phyloP scores from a whole-genome alignment of 2,329 filamentous ascomycete species.

The Mariannaea sp. region DNA sequence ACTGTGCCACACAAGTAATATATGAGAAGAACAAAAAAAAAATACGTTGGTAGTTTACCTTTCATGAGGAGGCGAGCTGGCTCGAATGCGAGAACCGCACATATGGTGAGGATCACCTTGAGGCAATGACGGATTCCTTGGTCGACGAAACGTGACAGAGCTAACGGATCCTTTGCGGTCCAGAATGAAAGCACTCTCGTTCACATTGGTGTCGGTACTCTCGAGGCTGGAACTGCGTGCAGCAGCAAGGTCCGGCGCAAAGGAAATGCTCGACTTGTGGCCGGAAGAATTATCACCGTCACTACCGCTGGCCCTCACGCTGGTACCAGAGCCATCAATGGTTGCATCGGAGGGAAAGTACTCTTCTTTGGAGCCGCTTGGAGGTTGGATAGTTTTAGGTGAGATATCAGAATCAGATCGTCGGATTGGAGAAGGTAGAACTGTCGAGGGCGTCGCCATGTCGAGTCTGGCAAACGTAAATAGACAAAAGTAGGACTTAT shows the following conservation, averaged over 20 bases:
- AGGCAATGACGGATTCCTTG: constrained; percentile 51
- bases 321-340: constrained; percentile 34
- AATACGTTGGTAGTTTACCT: constrained; percentile 46
- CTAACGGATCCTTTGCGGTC: constrained; percentile 53
- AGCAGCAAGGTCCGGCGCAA: constrained; percentile 41
- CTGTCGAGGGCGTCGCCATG: constrained; percentile 32
- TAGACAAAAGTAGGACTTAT: constrained; percentile 6
- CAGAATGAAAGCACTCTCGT: constrained; percentile 33
- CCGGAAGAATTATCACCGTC: constrained; percentile 41
- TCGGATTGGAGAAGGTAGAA: constrained; percentile 32
- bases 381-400: constrained; percentile 42
- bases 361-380: constrained; percentile 29
- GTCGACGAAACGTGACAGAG: constrained; percentile 54
- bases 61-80: constrained; percentile 54
- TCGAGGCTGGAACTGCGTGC: constrained; percentile 34
- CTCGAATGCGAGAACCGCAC: constrained; percentile 48
- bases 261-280: constrained; percentile 43
- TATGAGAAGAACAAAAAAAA: not conserved
- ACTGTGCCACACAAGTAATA: constrained; percentile 1
- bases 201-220: constrained; percentile 27
- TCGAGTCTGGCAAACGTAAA: constrained; percentile 7
- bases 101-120: constrained; percentile 55
- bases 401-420: constrained; percentile 52
- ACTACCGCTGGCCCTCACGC: constrained; percentile 36
- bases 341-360: constrained; percentile 37